Conservation (phyloP, 2,329 filamentous ascomycete genomes). For the Phialocephala subalpina region DNA sequence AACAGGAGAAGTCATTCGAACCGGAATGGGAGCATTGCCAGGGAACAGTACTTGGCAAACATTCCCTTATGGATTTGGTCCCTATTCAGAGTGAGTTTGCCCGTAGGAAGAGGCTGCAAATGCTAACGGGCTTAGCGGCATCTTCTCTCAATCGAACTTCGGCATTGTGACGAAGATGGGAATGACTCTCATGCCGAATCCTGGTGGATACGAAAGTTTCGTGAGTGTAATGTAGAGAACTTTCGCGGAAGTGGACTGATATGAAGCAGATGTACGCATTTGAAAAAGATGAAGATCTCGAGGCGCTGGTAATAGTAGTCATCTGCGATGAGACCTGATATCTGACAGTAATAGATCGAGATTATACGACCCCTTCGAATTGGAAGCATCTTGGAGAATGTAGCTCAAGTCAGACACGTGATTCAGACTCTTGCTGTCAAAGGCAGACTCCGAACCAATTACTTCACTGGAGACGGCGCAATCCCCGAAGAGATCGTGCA, state of each 20-base stretch:
- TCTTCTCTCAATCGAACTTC: constrained; percentile 61
- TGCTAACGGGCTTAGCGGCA: constrained; percentile 39
- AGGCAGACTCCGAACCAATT: constrained; percentile 1
- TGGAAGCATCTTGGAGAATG: constrained; percentile 20
- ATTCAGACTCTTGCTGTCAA: constrained; percentile 16
- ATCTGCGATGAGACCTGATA: background rate
- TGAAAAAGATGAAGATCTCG: constrained; percentile 25
- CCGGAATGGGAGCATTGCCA: constrained; percentile 55
- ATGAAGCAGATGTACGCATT: constrained; percentile 12
- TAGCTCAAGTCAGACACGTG: constrained; percentile 16
- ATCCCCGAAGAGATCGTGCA: constrained; percentile 13
- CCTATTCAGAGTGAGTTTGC: constrained; percentile 42
- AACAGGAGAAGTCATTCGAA: constrained; percentile 53
- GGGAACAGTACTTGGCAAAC: constrained; percentile 49
- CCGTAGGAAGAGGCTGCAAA: background rate
- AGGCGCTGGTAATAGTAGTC: background rate
- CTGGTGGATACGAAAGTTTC: constrained; percentile 52
- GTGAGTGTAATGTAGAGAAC: background rate
- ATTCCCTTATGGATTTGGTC: constrained; percentile 51
- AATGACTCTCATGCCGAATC: constrained; percentile 55
- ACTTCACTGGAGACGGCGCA: constrained; percentile 8
- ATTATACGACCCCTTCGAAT: constrained; percentile 18
- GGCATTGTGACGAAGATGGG: constrained; percentile 64
- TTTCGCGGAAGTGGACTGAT: background rate
- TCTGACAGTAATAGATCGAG: constrained; percentile 2